Conservation (phyloP, 2,329 filamentous ascomycete species). For the Incumbomyces lentus region DNA sequence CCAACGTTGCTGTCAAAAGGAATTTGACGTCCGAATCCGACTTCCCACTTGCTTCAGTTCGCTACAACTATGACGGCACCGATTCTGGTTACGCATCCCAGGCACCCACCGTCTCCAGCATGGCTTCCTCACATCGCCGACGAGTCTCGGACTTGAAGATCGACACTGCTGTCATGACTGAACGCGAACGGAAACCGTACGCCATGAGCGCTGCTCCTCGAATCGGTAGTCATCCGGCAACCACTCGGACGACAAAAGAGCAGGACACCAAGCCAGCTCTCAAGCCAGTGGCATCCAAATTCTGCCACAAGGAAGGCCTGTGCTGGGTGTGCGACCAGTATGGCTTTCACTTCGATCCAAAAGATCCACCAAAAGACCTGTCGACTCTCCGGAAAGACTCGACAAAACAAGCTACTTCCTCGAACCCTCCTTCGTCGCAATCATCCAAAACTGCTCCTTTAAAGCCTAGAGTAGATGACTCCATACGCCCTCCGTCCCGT, state of each 20-base stretch:
- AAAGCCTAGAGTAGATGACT: constrained; percentile 10
- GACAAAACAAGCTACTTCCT: constrained; percentile 4
- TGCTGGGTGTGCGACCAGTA: constrained; percentile 29
- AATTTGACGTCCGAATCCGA: constrained; percentile 32
- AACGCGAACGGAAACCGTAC: constrained; percentile 18
- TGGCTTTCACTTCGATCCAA: constrained; percentile 23
- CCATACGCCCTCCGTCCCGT: constrained; percentile 7
- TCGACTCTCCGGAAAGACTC: constrained; percentile 2
- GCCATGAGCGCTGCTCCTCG: constrained; percentile 1
- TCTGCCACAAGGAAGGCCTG: constrained; percentile 23
- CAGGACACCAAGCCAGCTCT: neutral
- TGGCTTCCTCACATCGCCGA: constrained; percentile 37
- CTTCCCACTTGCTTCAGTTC: constrained; percentile 8
- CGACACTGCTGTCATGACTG: constrained; percentile 24
- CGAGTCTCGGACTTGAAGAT: constrained; percentile 30
- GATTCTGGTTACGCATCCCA: constrained; percentile 55
- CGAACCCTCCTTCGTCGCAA: constrained; percentile 11
- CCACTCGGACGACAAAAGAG: constrained; percentile 9
- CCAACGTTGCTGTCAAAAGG: constrained; percentile 42
- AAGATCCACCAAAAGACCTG: constrained; percentile 1
- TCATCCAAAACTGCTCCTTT: constrained; percentile 1
- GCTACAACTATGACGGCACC: constrained; percentile 41
- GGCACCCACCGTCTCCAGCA: constrained; percentile 44
- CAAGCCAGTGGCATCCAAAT: constrained; percentile 8
- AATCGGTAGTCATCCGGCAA: constrained; percentile 9